These are phyloP conservation scores for Coffea canephora DNA, from an alignment of 257 asterid genomes.

Conservation along the genomic window DNA sequence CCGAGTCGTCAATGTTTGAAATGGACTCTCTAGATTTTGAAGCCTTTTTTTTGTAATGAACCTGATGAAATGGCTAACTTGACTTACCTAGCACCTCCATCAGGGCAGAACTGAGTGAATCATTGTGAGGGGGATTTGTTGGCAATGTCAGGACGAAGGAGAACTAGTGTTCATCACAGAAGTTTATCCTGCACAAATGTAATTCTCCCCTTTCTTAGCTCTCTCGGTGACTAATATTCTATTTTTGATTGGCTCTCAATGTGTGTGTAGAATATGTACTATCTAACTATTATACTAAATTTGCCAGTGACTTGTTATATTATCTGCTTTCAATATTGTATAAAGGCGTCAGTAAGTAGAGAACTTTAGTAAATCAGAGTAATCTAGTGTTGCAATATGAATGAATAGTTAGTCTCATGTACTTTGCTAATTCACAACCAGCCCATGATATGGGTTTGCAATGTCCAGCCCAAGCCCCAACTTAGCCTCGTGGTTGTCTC, in stretches of 20 bases:
- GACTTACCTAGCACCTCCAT: not conserved
- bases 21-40: not conserved
- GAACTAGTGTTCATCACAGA: not conserved
- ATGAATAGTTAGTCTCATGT: not conserved
- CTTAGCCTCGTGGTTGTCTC: not conserved
- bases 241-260: too few relatives aligned
- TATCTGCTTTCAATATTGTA: too few relatives aligned
- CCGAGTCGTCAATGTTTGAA: not conserved
- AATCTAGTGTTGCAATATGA: not conserved
- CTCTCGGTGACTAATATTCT: not conserved
- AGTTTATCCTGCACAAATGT: not conserved
- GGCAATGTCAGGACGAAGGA: not conserved
- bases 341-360: too few relatives aligned
- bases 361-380: too few relatives aligned
- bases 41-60: not conserved
- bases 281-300: too few relatives aligned
- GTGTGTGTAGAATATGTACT: not conserved
- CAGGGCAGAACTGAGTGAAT: not conserved
- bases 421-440: too few relatives aligned
- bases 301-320: too few relatives aligned
- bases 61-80: not conserved
- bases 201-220: not conserved
- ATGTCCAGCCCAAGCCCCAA: not conserved
- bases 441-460: not conserved
- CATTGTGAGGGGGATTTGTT: not conserved